These are phyloP conservation scores for Laburnicola sp. DNA, from an alignment of 2,329 filamentous ascomycete genomes.

Conservation along the genomic window DNA sequence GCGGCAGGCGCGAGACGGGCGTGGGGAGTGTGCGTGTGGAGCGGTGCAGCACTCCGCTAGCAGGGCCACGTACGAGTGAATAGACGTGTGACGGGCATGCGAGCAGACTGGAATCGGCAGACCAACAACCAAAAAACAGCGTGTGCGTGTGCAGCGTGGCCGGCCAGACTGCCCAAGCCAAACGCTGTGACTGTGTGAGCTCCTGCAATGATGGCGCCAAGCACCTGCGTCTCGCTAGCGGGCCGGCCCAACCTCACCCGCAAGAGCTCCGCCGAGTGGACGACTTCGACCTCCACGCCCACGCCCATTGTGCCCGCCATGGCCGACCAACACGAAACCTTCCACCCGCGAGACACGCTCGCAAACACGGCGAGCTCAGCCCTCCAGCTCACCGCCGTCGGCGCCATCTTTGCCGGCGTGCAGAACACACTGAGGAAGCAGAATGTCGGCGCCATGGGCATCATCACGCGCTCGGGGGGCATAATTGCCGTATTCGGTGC, in stretches of 20 bases:
- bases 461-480: constrained; percentile 77
- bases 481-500: constrained; percentile 71
- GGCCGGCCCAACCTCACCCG: constrained; percentile 20
- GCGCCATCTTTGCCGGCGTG: constrained; percentile 73
- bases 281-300: constrained; percentile 19
- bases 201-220: constrained; percentile 6
- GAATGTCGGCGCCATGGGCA: constrained; percentile 78
- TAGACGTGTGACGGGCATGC: not conserved
- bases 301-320: constrained; percentile 40
- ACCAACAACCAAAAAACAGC: too few species aligned
- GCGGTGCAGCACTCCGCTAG: not conserved
- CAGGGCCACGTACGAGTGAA: not conserved
- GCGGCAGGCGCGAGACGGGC: constrained; percentile 2
- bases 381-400: constrained; percentile 66
- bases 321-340: constrained; percentile 49
- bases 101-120: not conserved
- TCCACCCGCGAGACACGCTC: constrained; percentile 76
- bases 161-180: too few species aligned
- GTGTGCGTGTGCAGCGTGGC: too few species aligned
- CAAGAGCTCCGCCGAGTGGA: constrained; percentile 23
- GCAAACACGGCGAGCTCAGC: constrained; percentile 66
- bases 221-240: constrained; percentile 9
- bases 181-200: too few species aligned
- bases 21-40: too few species aligned
- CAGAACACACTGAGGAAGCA: constrained; percentile 84